Evolutionary conservation across 495 filamentous ascomycete genomes (phyloP), one percentile per base, ranked within the genome.

Genomic region (Aspergillus carlsbadensis): DNA sequence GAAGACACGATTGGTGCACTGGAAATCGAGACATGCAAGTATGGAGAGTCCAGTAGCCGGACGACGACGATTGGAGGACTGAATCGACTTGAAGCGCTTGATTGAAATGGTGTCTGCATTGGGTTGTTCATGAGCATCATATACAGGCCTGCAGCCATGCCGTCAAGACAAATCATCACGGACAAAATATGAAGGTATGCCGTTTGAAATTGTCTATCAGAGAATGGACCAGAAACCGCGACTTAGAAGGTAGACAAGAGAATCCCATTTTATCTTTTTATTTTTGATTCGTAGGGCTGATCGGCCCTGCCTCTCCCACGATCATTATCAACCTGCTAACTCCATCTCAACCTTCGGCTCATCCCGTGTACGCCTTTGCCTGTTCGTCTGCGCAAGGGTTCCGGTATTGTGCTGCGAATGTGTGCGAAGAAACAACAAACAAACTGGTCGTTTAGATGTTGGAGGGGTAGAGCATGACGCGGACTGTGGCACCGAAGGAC

Each of bases 391-490:
- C 67, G 70, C 71, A 68, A 70, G 75, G 63, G 70, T 68, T 58
- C 63, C 65, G 65, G 72, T 70, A 68, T 65, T 65, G 53, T 47
- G 70, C 69, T 66, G 70, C 71, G 70, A 66, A 67, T 62, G 67
- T 62, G 67, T 63, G 69, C 61, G 62, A 63, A 70, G 64, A 66
- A 66, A 61, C 40, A 42, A 29, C 21, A 65, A 66, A 66, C 62
- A 52, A 42, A 29, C 21, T 59, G 43, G 57, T 55, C 57, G 41
- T 74, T 72, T 76, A 74, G 69, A 78, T 75, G 72, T 71, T 75
- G 70, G 75, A 97, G 78, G 94, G 94, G 84, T 98, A 98, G 74
- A 98, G 85, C 94, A 98, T 98, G 75, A 98, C 86, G 74, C 95
- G 85, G 77, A 98, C 88, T 65, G 91, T 90, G 66, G 92, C 94